phyloP scores from a whole-genome alignment of 1,284 basidiomycete species.

The Chalciporus sp. region DNA sequence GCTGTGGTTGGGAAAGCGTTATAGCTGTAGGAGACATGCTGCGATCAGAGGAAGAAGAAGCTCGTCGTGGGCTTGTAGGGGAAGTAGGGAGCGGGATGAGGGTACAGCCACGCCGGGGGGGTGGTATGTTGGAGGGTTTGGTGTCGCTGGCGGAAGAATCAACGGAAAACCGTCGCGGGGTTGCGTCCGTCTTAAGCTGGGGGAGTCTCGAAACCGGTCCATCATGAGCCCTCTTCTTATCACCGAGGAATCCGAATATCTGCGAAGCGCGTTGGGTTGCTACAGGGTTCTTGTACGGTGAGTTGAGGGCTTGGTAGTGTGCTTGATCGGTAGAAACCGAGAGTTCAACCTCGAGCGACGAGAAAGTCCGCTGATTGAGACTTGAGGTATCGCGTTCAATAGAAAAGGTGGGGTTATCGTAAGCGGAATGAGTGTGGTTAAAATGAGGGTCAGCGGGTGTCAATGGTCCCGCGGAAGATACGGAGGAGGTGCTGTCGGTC shows the following conservation, averaged over 20 bases:
- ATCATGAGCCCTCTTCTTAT: constrained; percentile 38
- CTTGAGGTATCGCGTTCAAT: constrained; percentile 48
- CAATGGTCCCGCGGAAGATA: constrained; percentile 47
- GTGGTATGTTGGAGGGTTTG: constrained; percentile 21
- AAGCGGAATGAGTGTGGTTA: constrained; percentile 35
- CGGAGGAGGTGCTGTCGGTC: constrained; percentile 45
- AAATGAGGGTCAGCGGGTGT: constrained; percentile 46
- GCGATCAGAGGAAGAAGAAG: constrained; percentile 19
- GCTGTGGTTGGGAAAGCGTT: background rate
- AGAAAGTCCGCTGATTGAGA: constrained; percentile 54
- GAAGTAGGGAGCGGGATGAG: constrained; percentile 17
- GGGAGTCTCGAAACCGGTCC: constrained; percentile 39
- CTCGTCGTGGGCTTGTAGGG: constrained; percentile 9
- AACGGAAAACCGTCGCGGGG: constrained; percentile 31
- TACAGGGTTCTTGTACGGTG: constrained; percentile 37
- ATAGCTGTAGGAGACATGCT: constrained; percentile 10
- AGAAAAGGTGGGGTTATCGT: constrained; percentile 41
- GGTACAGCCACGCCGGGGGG: constrained; percentile 22
- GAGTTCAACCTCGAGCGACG: constrained; percentile 72
- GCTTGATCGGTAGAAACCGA: constrained; percentile 49
- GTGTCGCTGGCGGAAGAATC: constrained; percentile 32
- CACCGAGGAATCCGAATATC: constrained; percentile 65
- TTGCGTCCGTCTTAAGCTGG: constrained; percentile 28
- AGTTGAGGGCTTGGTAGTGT: constrained; percentile 29
- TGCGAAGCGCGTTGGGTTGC: constrained; percentile 68